Base-by-base conservation (phyloP, 306 rosid genomes). In the Purshia tridentata region DNA sequence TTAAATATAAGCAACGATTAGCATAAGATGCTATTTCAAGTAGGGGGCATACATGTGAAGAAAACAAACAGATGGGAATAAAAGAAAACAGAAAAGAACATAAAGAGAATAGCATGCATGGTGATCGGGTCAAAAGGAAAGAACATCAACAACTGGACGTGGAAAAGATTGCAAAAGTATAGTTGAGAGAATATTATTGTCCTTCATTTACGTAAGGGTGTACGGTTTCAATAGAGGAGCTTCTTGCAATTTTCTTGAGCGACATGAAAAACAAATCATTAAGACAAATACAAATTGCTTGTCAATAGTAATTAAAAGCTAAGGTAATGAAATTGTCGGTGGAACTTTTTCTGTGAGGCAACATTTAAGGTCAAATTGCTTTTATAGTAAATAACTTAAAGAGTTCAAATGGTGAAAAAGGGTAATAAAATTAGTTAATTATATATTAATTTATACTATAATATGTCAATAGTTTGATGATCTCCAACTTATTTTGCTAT, bases 61-160 rank as follows among this genome's bases (percentile, higher is more conserved):
- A 70, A 48, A 65, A 37, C 44, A 57, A 35, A 52, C 14, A 65
- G 76, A 78, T 75, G 47, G 57, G 6, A 22, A 13, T n/a, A 3
- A 46, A 7, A 10, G 41, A 50, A 39, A 48, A 37, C 2, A 59
- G 48, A 40, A 57, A 41, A n/a, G 14, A 9, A 14, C 49, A 53
- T 9, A 70, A 42, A 76, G 72, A 70, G 50, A 65, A 45, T 16
- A 22, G 20, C 64, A 65, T 14, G 22, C 35, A 55, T 77, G 51
- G 57, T 69, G 37, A 44, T 72, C 46, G 61, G 68, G 82, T 83
- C 77, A 83, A 88, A 76, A 77, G 78, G 70, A 45, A 78, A 65
- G 15, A 47, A 77, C 35, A 60, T 44, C 39, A 58, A 60, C 77
- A 71, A 69, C 65, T 50, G 42, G 51, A 60, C 65, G 64, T 56